A percentile compares a stretch with the other conserved stretches of the same genome.
phyloP scores from a whole-genome alignment of 768 basidiomycete genomes.

The Russula sp. region DNA sequence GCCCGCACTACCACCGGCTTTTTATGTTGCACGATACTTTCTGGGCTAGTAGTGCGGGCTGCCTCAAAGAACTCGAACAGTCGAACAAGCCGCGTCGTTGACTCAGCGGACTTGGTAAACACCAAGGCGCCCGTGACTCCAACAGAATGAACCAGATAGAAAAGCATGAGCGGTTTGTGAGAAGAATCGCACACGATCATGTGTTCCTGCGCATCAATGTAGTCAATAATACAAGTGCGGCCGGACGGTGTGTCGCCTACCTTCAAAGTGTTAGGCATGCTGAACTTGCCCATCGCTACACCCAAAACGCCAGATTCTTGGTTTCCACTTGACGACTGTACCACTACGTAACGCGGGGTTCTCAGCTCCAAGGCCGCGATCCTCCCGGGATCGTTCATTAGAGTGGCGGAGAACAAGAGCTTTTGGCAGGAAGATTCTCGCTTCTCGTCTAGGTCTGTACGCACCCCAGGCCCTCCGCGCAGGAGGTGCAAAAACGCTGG shows the following conservation, averaged over 20 bases:
- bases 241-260: constrained; percentile 38
- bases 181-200: constrained; percentile 76
- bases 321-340: constrained; percentile 42
- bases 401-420: constrained; percentile 91
- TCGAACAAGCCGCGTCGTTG: constrained; percentile 72
- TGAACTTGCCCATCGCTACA: constrained; percentile 67
- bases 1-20: constrained; percentile 47
- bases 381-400: constrained; percentile 92
- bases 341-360: constrained; percentile 83
- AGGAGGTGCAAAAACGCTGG: constrained; percentile 49
- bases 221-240: constrained; percentile 2
- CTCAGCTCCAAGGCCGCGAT: constrained; percentile 74
- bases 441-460: constrained; percentile 51
- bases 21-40: constrained; percentile 23
- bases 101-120: constrained; percentile 97
- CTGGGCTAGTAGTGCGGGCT: constrained; percentile 29
- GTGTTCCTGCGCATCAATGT: constrained; percentile 53
- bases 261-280: constrained; percentile 71
- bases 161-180: constrained; percentile 83
- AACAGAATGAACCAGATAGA: constrained; percentile 70
- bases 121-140: constrained; percentile 68
- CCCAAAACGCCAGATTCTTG: constrained; percentile 40
- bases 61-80: constrained; percentile 79
- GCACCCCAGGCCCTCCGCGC: constrained; percentile 36
- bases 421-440: constrained; percentile 79